Conservation (phyloP, 2,329 filamentous ascomycete species). For the Monosporascus cannonballus region DNA sequence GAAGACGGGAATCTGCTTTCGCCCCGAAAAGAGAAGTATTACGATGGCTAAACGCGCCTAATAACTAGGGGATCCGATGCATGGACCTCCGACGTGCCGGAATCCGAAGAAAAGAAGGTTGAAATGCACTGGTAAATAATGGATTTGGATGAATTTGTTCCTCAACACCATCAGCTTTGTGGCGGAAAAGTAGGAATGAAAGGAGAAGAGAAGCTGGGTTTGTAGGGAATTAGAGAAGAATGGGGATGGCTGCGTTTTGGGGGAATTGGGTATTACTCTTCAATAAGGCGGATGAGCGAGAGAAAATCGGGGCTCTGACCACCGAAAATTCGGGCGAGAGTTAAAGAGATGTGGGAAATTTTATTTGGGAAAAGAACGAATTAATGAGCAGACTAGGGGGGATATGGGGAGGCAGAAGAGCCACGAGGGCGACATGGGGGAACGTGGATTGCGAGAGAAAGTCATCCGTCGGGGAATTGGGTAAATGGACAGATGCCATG, state of each 20-base stretch:
- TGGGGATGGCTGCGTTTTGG: conserved; percentile 49
- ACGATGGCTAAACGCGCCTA: conserved; percentile 3
- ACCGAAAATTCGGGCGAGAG: conserved; percentile 21
- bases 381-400: conserved; percentile 28
- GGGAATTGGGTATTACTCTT: conserved; percentile 37
- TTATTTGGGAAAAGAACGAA: conserved; percentile 27
- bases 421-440: neutral
- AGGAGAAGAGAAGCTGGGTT: conserved; percentile 22
- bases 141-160: conserved; percentile 29
- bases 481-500: neutral
- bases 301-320: conserved; percentile 42
- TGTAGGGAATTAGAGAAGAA: conserved; percentile 27
- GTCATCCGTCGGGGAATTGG: neutral
- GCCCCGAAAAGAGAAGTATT: conserved; percentile 9
- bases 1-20: conserved; percentile 7
- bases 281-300: conserved; percentile 33
- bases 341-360: conserved; percentile 32
- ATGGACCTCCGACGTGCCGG: conserved; percentile 16
- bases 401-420: conserved; percentile 11
- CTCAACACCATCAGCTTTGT: conserved; percentile 10
- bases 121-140: conserved; percentile 26
- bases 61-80: conserved; percentile 17
- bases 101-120: conserved; percentile 21
- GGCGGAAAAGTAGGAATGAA: conserved; percentile 16
- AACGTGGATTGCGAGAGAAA: neutral